A percentile compares a stretch with the other conserved stretches of the same genome.
phyloP scores from a whole-genome alignment of 2,329 filamentous ascomycete genomes.

The Ophiocordyceps australis region DNA sequence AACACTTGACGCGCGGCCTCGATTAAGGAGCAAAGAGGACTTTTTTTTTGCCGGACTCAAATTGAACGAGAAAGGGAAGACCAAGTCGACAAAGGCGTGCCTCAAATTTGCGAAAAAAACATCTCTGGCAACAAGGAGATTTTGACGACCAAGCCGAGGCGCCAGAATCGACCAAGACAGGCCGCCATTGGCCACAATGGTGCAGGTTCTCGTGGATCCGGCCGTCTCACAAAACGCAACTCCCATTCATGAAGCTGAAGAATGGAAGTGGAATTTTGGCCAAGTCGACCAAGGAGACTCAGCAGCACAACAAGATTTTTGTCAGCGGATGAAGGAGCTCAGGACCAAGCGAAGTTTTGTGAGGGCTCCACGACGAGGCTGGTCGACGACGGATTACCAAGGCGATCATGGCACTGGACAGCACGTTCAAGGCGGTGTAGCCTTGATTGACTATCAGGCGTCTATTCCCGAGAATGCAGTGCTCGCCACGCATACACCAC shows the following conservation, averaged over 20 bases:
- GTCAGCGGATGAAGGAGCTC: constrained; percentile 17
- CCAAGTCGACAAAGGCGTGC: too few species aligned
- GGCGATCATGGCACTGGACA: constrained; percentile 9
- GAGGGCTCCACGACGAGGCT: constrained; percentile 23
- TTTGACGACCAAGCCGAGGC: not conserved
- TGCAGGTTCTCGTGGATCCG: constrained; percentile 12
- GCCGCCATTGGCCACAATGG: constrained; percentile 8
- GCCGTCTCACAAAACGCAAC: constrained; percentile 9
- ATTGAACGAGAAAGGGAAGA: too few species aligned
- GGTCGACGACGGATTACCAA: constrained; percentile 26
- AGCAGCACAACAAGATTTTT: constrained; percentile 22
- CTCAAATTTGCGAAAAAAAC: too few species aligned
- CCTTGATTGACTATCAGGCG: constrained; percentile 10
- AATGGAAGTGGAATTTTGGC: constrained; percentile 5
- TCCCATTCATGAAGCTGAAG: constrained; percentile 6
- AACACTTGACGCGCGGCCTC: too few species aligned
- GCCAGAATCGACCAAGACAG: not conserved
- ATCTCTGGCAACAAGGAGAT: too few species aligned
- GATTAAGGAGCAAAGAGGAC: too few species aligned
- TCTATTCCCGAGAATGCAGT: constrained; percentile 16
- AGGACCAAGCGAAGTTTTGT: constrained; percentile 15
- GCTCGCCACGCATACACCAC: constrained; percentile 4
- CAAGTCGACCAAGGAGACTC: constrained; percentile 4
- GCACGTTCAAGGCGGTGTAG: constrained; percentile 5
- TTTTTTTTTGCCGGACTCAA: too few species aligned